Conservation (phyloP, 306 rosid species). For the Cicer chorassanicum region DNA sequence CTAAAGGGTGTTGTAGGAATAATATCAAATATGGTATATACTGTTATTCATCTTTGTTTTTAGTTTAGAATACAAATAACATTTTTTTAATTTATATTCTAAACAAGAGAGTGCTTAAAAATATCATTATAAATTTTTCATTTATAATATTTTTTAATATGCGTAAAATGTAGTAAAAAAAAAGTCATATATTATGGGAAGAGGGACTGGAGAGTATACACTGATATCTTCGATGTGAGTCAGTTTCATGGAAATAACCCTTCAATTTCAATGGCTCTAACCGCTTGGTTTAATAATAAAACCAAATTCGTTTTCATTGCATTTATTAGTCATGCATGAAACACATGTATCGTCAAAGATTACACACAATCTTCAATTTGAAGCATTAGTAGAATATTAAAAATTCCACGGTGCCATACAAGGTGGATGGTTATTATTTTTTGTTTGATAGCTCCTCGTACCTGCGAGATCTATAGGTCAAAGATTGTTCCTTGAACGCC, state of each 20-base stretch:
- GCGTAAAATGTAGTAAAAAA: too few relatives aligned
- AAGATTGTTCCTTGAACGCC: constrained; percentile 66
- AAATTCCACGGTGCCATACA: constrained; percentile 40
- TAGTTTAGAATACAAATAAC: too few relatives aligned
- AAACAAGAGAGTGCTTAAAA: too few relatives aligned
- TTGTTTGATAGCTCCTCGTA: constrained; percentile 51
- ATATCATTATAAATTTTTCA: too few relatives aligned
- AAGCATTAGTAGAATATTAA: constrained; percentile 33
- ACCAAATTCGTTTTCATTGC: background rate
- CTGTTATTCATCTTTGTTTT: too few relatives aligned
- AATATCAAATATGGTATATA: too few relatives aligned
- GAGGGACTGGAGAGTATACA: too few relatives aligned
- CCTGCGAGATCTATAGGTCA: constrained; percentile 75
- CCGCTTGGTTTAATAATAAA: constrained; percentile 9
- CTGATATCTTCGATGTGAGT: constrained; percentile 1
- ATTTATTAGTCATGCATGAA: constrained; percentile 52
- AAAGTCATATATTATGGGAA: too few relatives aligned
- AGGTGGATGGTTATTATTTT: constrained; percentile 54
- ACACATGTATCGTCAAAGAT: constrained; percentile 54
- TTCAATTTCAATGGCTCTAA: constrained; percentile 32
- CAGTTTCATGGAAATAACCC: constrained; percentile 11
- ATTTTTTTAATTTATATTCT: too few relatives aligned
- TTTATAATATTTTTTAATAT: too few relatives aligned
- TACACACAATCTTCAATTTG: constrained; percentile 33
- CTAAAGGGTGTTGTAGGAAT: too few relatives aligned